Conservation (phyloP, 192 early-diverging fungal species). For the Coemansia sp. region DNA sequence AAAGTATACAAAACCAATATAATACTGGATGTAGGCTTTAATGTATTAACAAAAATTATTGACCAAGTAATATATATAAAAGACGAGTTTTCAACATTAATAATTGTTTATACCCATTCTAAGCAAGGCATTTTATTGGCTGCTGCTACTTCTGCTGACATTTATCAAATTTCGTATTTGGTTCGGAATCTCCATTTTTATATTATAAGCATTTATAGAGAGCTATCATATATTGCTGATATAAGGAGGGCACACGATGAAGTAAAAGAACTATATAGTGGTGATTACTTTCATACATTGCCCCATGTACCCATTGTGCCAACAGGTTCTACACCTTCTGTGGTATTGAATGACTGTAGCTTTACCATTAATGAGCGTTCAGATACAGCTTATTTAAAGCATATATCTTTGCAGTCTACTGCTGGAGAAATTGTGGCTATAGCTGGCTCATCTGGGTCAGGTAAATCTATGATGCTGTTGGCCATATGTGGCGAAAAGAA, state of each 20-base stretch:
- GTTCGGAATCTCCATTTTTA: background rate
- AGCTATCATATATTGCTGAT: background rate
- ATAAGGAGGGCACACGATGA: background rate
- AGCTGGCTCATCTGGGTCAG: constrained; percentile 57
- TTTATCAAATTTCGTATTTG: constrained; percentile 11
- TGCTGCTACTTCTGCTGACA: constrained; percentile 14
- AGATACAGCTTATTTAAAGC: constrained; percentile 8
- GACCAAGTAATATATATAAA: background rate
- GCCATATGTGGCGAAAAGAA: constrained; percentile 73
- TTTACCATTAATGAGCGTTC: constrained; percentile 7
- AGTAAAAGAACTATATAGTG: background rate
- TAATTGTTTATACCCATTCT: constrained; percentile 10
- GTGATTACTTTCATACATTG: background rate
- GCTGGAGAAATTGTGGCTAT: constrained; percentile 41
- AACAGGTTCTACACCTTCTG: constrained; percentile 6
- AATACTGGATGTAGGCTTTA: constrained; percentile 27
- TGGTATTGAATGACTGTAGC: background rate
- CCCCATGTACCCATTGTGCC: constrained; percentile 3
- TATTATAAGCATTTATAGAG: background rate
- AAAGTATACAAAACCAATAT: background rate
- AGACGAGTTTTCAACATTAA: background rate
- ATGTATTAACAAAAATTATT: constrained; percentile 7
- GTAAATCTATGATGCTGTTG: constrained; percentile 58
- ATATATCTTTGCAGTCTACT: constrained; percentile 8
- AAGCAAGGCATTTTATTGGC: background rate